Evolutionary conservation across 495 filamentous ascomycete genomes (phyloP).

Genomic region (Talaromyces wortmannii): DNA sequence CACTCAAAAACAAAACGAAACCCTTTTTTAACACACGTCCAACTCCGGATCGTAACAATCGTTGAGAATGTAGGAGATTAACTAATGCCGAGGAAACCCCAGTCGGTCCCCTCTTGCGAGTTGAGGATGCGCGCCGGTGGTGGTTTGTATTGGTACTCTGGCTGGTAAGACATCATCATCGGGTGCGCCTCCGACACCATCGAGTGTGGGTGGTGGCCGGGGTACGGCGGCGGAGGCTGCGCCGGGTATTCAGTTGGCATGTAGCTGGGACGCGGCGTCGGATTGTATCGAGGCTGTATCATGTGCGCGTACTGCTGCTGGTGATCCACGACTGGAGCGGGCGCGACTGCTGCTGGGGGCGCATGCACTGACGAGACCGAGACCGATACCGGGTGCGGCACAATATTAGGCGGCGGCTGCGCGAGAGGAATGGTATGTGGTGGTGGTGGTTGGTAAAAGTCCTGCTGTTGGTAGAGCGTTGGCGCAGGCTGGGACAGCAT

Average conservation of each 20-base stretch:
- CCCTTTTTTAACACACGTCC: too few species aligned
- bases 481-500: conserved; percentile 17
- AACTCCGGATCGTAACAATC: not conserved
- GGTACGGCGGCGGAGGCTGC: conserved; percentile 17
- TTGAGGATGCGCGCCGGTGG: conserved; percentile 29
- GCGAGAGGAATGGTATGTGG: not conserved
- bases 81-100: conserved; percentile 39
- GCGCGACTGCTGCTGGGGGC: not conserved
- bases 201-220: conserved; percentile 9
- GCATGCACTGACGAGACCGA: not conserved
- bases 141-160: conserved; percentile 31
- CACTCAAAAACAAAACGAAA: too few species aligned
- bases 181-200: conserved; percentile 23
- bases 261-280: conserved; percentile 22
- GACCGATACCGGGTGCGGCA: conserved; percentile 15
- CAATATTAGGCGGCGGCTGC: conserved; percentile 5
- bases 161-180: conserved; percentile 31
- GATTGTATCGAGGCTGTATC: conserved; percentile 31
- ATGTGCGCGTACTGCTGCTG: conserved; percentile 34
- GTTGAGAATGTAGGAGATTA: conserved; percentile 10
- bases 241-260: conserved; percentile 30
- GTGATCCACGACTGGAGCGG: conserved; percentile 7
- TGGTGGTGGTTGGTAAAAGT: conserved; percentile 22
- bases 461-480: conserved; percentile 21
- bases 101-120: conserved; percentile 40